These are phyloP conservation scores for Metarhizium sp. DNA, from an alignment of 2,329 filamentous ascomycete genomes.

Conservation along the genomic window DNA sequence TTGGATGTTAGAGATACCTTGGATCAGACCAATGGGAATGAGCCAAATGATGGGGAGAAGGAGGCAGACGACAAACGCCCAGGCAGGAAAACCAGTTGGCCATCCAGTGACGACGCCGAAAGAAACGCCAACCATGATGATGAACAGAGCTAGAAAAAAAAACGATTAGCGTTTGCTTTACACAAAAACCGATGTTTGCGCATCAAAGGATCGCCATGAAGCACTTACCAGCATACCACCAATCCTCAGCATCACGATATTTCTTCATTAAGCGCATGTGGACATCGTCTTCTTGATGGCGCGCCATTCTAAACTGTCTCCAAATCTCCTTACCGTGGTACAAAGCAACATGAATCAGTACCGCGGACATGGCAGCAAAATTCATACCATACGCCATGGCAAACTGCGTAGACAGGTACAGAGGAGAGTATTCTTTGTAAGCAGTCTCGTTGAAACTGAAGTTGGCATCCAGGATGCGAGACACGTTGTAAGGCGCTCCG, in stretches of 20 bases:
- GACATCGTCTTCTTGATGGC: slow-evolving; percentile 47
- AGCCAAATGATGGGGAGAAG: slow-evolving; percentile 48
- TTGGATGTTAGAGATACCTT: slow-evolving; percentile 52
- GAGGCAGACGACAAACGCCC: slow-evolving; percentile 49
- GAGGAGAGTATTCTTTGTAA: slow-evolving; percentile 55
- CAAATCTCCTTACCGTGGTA: slow-evolving; percentile 48
- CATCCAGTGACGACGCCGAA: slow-evolving; percentile 45
- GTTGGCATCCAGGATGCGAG: slow-evolving; percentile 46
- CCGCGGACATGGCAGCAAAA: slow-evolving; percentile 57
- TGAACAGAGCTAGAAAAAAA: slow-evolving; percentile 29
- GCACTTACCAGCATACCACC: slow-evolving; percentile 47
- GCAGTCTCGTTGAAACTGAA: slow-evolving; percentile 49
- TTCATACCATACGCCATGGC: slow-evolving; percentile 51
- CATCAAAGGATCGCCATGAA: slow-evolving; percentile 1
- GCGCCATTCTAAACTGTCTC: slow-evolving; percentile 44
- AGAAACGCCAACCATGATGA: slow-evolving; percentile 43
- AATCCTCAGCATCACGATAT: slow-evolving; percentile 48
- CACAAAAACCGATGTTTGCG: neutral
- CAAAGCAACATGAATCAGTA: slow-evolving; percentile 44
- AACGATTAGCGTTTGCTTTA: neutral
- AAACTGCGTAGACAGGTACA: slow-evolving; percentile 56
- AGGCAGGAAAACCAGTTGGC: slow-evolving; percentile 48
- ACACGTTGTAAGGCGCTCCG: slow-evolving; percentile 49
- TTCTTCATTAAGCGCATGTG: slow-evolving; percentile 55
- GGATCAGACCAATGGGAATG: slow-evolving; percentile 51